Base-by-base conservation (phyloP, 208 protist genomes). In the Acanthamoeba royreba region DNA sequence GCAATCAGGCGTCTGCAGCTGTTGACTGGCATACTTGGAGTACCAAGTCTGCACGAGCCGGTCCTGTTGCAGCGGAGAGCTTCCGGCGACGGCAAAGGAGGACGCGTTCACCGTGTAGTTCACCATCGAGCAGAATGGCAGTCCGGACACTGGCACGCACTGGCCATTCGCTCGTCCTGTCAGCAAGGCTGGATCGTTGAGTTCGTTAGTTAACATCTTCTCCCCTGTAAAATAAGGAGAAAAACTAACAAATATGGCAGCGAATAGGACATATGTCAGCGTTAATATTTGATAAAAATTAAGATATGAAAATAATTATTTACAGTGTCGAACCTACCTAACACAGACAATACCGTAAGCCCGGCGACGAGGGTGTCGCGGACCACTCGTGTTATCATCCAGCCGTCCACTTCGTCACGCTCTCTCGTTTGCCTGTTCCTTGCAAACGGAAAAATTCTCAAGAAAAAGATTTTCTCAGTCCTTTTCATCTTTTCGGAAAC, bases 1-100 rank as follows among this genome's bases (percentile, higher is more conserved):
- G 45, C 88, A 92, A 61, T 92, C 88, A 25, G 31, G n/a, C 5
- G 88, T 92, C 43, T 92, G 88, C 15, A 92, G 61, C 61, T 92
- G 88, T 15, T 74, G 19, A 13, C 58, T 25, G 13, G 61, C 35
- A 61, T 92, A 83, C 61, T 81, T 92, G 19, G 4, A 13, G 42
- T 92, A 92, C 53, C 55, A 92, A 0, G 40, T 33, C n/a, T 81
- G 88, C 42, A 53, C 55, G 19, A 92, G 31, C 19, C 38, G 9
- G 61, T 81, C 88, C 31, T 92, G 45, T 61, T 63, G 58, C 88
- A 55, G 42, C 28, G 40, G 88, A 9, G 88, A 45, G 55, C 55
- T 90, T 31, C 74, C 74, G 0, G 74, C n/a, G 9, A 69, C 28
- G 31, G 83, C 83, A 28, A 90, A 58, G 49, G 52, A 69, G 15